These are phyloP conservation scores for Thalia dealbata DNA, from an alignment of 176 grass and related monocot genomes.

Conservation along the genomic window DNA sequence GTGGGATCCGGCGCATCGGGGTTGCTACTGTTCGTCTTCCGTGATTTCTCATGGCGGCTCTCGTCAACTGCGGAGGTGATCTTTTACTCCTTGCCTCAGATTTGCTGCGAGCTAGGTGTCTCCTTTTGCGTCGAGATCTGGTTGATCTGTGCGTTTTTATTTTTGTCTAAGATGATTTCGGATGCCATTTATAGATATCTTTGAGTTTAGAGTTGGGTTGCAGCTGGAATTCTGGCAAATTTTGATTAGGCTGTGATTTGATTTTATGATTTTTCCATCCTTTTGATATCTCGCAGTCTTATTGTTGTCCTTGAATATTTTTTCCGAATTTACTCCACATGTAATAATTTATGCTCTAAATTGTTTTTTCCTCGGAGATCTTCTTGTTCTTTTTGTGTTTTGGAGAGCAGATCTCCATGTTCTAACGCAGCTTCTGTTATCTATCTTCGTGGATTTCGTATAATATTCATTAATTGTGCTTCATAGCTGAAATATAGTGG, in stretches of 20 bases:
- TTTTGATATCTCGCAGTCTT: neutral
- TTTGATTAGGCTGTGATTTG: neutral
- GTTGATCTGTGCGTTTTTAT: neutral
- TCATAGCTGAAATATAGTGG: neutral
- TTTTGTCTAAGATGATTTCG: neutral
- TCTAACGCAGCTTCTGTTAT: neutral
- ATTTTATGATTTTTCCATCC: neutral
- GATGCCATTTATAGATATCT: neutral
- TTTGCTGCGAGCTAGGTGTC: neutral
- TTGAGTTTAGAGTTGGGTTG: neutral
- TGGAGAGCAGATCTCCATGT: neutral
- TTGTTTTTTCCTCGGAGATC: neutral
- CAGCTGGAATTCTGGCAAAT: neutral
- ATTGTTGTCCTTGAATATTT: too few relatives aligned
- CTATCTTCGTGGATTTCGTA: neutral
- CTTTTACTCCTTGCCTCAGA: neutral
- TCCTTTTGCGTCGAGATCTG: neutral
- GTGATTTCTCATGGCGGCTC: neutral
- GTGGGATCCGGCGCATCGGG: neutral
- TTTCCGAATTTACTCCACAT: too few relatives aligned
- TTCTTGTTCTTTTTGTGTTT: too few relatives aligned
- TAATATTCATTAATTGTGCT: neutral
- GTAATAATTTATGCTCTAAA: neutral
- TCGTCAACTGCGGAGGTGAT: conserved; percentile 5
- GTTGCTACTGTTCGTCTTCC: neutral